These are phyloP conservation scores for Pseudogymnoascus sp. DNA, from an alignment of 2,329 filamentous ascomycete species.

Conservation along the genomic window DNA sequence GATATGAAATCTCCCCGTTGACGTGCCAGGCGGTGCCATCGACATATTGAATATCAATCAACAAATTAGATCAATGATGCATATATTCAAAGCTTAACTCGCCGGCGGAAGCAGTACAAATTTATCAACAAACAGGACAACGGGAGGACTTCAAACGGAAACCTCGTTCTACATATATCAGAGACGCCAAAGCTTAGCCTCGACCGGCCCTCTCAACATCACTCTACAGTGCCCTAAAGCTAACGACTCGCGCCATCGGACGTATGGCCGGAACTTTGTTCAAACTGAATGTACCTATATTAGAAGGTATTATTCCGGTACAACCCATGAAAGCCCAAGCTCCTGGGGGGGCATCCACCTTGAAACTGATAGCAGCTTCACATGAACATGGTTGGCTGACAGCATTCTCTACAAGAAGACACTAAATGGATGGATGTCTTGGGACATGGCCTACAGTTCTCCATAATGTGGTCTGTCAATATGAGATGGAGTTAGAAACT, in stretches of 20 bases:
- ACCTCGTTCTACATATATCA: constrained; percentile 4
- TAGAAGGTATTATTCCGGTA: neutral
- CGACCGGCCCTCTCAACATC: neutral
- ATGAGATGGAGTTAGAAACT: neutral
- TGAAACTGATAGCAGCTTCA: neutral
- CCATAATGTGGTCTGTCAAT: neutral
- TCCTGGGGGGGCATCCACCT: neutral
- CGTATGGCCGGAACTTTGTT: neutral
- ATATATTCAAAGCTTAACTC: neutral
- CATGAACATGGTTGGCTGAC: neutral
- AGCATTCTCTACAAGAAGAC: neutral
- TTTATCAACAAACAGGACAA: neutral
- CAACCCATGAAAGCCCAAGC: neutral
- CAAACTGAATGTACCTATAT: neutral
- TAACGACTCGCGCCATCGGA: neutral
- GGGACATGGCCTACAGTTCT: neutral
- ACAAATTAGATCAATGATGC: constrained; percentile 4
- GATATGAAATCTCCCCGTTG: constrained; percentile 9
- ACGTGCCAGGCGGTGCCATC: constrained; percentile 9
- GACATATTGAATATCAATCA: constrained; percentile 6
- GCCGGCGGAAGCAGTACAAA: neutral
- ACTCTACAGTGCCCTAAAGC: neutral
- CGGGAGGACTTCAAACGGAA: neutral
- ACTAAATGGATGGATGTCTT: neutral
- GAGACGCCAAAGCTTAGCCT: neutral